These are phyloP conservation scores for Aspergillus baeticus DNA, from an alignment of 495 filamentous ascomycete species.

Conservation along the genomic window DNA sequence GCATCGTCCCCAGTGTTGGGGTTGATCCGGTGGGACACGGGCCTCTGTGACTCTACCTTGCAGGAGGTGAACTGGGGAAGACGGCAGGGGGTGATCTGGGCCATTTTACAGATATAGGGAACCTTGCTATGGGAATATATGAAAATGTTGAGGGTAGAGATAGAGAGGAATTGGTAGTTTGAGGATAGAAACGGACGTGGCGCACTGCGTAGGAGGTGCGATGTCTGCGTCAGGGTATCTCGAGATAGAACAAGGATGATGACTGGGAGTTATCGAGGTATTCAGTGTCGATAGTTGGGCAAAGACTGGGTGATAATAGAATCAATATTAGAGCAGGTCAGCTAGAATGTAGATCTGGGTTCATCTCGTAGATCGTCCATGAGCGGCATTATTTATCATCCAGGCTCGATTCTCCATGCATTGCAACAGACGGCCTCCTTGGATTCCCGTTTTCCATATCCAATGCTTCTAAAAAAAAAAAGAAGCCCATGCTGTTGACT, in stretches of 20 bases:
- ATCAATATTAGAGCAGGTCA: neutral
- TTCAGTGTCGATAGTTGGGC: neutral
- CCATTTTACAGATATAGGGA: neutral
- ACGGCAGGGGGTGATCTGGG: slow-evolving; percentile 3
- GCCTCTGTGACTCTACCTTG: neutral
- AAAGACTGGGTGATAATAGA: neutral
- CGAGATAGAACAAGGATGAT: neutral
- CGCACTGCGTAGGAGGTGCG: neutral
- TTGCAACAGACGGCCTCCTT: neutral
- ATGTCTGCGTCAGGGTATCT: no score
- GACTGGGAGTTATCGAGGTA: neutral
- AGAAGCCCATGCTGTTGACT: neutral
- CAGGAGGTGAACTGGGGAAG: neutral
- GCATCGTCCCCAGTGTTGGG: neutral
- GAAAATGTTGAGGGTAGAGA: neutral
- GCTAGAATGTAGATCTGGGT: neutral
- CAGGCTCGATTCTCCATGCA: neutral
- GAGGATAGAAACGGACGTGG: neutral
- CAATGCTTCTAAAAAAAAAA: slow-evolving; percentile 5
- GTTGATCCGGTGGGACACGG: neutral
- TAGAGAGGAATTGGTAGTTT: neutral
- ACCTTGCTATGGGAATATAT: neutral
- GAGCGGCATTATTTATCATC: neutral
- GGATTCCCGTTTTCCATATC: neutral
- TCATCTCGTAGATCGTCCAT: neutral